Evolutionary conservation across 1,284 basidiomycete genomes (phyloP).

Genomic region (Neolentinus lepideus): DNA sequence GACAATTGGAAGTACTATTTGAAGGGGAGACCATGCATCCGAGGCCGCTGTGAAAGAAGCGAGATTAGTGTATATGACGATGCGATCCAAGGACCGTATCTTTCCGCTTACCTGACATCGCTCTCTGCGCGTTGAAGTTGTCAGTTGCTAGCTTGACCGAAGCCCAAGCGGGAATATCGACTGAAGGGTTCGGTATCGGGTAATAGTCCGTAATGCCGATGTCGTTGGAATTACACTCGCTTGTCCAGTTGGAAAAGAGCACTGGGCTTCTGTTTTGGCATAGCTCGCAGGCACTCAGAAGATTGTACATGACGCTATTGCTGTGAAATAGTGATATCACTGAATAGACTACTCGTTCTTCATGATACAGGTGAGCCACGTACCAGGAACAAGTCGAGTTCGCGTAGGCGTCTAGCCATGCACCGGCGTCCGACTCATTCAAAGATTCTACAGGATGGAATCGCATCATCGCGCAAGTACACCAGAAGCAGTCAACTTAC

Average conservation of each 20-base stretch:
- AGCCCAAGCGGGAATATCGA: background rate
- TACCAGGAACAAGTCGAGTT: conserved; percentile 1
- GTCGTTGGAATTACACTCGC: background rate
- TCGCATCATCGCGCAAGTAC: background rate
- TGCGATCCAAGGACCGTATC: background rate
- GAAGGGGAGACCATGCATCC: background rate
- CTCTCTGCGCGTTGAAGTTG: background rate
- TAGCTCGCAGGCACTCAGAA: conserved; percentile 1
- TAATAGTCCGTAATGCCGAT: background rate
- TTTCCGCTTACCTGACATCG: background rate
- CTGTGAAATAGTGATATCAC: background rate
- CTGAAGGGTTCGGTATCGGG: background rate
- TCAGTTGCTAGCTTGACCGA: background rate
- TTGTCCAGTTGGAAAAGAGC: background rate
- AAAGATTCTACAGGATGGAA: background rate
- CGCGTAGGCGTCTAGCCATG: background rate
- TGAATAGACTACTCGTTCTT: background rate
- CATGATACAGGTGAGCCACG: background rate
- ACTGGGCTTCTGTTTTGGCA: background rate
- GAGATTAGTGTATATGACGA: background rate
- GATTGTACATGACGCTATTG: background rate
- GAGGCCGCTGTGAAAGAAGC: background rate
- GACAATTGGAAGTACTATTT: background rate
- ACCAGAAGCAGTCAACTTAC: background rate
- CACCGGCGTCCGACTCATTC: background rate